These are phyloP conservation scores for Botrytis squamosa DNA, from an alignment of 2,329 filamentous ascomycete genomes.

Conservation along the genomic window DNA sequence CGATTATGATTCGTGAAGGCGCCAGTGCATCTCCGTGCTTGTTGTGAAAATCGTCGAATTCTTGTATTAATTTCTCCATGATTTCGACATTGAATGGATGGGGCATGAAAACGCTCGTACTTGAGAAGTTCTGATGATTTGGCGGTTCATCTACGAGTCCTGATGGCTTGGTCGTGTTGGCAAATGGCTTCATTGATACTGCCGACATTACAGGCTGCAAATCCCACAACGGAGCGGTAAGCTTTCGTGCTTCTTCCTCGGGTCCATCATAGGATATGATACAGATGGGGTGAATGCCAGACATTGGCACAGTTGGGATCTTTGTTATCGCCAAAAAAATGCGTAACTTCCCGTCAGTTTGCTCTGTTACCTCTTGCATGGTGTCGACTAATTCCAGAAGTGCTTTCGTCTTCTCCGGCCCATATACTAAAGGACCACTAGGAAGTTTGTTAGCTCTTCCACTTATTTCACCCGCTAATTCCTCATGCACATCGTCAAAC, in stretches of 20 bases:
- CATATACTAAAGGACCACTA: not conserved
- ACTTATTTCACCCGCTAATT: not conserved
- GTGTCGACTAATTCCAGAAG: not conserved
- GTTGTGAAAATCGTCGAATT: not conserved
- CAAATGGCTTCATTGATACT: not conserved
- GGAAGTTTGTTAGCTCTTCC: not conserved
- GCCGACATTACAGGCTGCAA: not conserved
- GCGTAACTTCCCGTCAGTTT: not conserved
- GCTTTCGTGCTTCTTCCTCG: not conserved
- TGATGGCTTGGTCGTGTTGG: not conserved
- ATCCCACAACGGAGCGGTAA: not conserved
- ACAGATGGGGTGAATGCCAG: not conserved
- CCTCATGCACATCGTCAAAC: not conserved
- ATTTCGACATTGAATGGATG: not conserved
- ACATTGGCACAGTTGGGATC: not conserved
- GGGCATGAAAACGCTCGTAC: not conserved
- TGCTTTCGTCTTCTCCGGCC: not conserved
- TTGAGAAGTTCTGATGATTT: not conserved
- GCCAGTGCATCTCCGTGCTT: not conserved
- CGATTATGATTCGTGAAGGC: not conserved
- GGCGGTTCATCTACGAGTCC: not conserved
- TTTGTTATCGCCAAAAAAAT: not conserved
- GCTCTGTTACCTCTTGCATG: not conserved
- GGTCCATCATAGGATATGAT: not conserved
- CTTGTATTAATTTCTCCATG: not conserved